Evolutionary conservation across 257 asterid species (phyloP).

Genomic region (Verbascum thapsus): DNA sequence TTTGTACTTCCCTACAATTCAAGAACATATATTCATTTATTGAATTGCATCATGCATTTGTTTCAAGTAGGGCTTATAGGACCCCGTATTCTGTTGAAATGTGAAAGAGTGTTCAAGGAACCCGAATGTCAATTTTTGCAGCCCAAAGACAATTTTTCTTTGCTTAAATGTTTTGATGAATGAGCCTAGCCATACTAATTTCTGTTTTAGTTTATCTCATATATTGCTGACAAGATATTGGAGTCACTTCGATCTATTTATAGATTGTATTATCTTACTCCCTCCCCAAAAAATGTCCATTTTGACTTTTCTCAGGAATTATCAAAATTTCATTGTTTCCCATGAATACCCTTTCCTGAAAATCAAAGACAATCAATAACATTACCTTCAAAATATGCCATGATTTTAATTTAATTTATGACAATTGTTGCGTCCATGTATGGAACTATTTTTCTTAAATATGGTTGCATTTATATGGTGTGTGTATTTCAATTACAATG

Average conservation of each 20-base stretch:
- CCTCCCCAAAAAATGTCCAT: too few relatives aligned
- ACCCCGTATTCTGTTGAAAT: background rate
- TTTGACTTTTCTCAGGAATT: too few relatives aligned
- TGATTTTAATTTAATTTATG: too few relatives aligned
- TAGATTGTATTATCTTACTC: background rate
- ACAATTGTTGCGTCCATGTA: too few relatives aligned
- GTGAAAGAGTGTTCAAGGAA: conserved; percentile 9
- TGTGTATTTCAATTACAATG: too few relatives aligned
- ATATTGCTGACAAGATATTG: background rate
- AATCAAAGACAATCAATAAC: too few relatives aligned
- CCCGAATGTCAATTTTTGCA: background rate
- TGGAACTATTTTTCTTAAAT: too few relatives aligned
- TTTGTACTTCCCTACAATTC: conserved; percentile 6
- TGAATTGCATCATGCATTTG: background rate
- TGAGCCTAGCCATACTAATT: background rate
- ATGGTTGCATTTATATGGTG: too few relatives aligned
- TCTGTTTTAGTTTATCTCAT: background rate
- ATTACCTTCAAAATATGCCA: too few relatives aligned
- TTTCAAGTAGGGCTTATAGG: background rate
- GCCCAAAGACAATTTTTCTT: background rate
- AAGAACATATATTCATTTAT: background rate
- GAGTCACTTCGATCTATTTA: background rate
- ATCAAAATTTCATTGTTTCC: too few relatives aligned
- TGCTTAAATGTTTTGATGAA: background rate
- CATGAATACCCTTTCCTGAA: too few relatives aligned